Evolutionary conservation across 495 filamentous ascomycete species (phyloP).

Genomic region (Podospora tetraspora): DNA sequence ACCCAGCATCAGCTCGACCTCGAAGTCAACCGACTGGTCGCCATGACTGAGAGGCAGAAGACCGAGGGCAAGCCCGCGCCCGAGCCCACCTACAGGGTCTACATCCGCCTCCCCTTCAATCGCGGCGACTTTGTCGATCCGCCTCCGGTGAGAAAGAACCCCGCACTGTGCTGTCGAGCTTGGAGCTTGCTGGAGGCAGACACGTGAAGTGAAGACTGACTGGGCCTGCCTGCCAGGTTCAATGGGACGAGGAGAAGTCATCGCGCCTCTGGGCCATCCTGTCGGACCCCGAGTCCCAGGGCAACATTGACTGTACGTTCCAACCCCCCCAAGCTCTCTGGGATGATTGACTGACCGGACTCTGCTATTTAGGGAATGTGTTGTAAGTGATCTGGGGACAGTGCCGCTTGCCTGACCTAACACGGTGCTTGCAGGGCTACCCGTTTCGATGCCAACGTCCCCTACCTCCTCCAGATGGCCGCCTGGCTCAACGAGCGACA

Average conservation of each 20-base stretch:
- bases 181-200: background rate
- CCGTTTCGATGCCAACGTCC: constrained; percentile 61
- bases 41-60: constrained; percentile 15
- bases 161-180: constrained; percentile 15
- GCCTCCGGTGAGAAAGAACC: constrained; percentile 60
- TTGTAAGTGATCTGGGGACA: constrained; percentile 50
- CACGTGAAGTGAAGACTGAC: constrained; percentile 10
- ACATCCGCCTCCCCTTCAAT: constrained; percentile 82
- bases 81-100: constrained; percentile 61
- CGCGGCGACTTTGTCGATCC: constrained; percentile 87
- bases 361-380: constrained; percentile 59
- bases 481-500: constrained; percentile 94
- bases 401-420: constrained; percentile 9
- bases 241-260: constrained; percentile 72
- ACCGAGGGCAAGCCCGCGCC: constrained; percentile 12
- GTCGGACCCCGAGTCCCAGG: constrained; percentile 60
- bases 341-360: constrained; percentile 31
- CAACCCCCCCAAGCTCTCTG: background rate
- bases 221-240: constrained; percentile 30
- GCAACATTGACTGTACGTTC: constrained; percentile 74
- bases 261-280: constrained; percentile 84
- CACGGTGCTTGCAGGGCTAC: constrained; percentile 37
- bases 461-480: constrained; percentile 89
- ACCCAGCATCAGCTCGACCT: background rate
- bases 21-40: background rate